phyloP scores from a whole-genome alignment of 2,329 filamentous ascomycete species.

The Calonectria ilicicola region DNA sequence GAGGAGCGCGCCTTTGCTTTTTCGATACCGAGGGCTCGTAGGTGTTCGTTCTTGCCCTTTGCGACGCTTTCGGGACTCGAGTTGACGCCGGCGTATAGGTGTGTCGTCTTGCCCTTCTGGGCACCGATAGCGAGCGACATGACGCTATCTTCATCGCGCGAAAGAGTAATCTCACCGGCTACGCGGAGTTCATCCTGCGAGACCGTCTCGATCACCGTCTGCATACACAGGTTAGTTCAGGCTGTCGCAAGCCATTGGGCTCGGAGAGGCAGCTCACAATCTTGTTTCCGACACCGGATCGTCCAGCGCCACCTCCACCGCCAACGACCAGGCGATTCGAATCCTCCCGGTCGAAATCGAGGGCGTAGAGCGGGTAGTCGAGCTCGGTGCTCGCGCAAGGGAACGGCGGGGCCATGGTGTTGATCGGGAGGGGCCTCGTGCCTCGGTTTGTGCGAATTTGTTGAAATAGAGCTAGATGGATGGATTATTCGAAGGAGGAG shows the following conservation, averaged over 20 bases:
- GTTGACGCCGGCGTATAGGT: constrained; percentile 83
- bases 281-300: constrained; percentile 87
- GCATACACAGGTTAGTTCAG: constrained; percentile 26
- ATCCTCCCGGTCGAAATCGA: constrained; percentile 88
- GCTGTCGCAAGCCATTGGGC: not conserved
- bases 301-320: constrained; percentile 86
- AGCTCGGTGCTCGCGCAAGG: constrained; percentile 73
- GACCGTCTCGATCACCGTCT: constrained; percentile 81
- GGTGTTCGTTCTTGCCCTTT: constrained; percentile 84
- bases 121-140: constrained; percentile 81
- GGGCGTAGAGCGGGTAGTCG: constrained; percentile 86
- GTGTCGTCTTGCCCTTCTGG: constrained; percentile 65
- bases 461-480: too few species aligned
- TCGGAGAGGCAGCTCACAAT: constrained; percentile 68
- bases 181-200: constrained; percentile 72
- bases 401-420: constrained; percentile 54
- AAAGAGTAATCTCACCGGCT: constrained; percentile 80
- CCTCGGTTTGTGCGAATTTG: not conserved
- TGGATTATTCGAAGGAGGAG: not conserved
- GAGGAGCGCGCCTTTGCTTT: constrained; percentile 49
- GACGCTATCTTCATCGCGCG: constrained; percentile 88
- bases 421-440: constrained; percentile 31
- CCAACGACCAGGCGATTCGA: constrained; percentile 82
- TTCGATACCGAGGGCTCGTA: constrained; percentile 79
- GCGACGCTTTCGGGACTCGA: constrained; percentile 78